phyloP scores from a whole-genome alignment of 2,329 filamentous ascomycete genomes.

The Alternaria alternata region DNA sequence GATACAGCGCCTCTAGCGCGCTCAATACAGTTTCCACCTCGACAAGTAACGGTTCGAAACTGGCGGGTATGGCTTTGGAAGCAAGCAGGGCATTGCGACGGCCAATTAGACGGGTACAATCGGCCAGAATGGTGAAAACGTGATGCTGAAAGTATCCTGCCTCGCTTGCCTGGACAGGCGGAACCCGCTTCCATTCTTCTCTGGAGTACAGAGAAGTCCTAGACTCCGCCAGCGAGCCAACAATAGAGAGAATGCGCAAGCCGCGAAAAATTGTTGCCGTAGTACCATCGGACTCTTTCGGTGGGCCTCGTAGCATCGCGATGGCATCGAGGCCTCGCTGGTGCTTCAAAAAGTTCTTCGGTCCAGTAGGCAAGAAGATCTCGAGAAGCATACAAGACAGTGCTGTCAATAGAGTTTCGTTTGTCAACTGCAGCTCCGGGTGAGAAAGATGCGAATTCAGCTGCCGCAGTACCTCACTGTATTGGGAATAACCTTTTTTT shows the following conservation, averaged over 20 bases:
- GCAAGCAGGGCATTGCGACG: conserved; percentile 17
- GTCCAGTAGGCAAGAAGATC: conserved; percentile 39
- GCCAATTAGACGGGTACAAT: conserved; percentile 31
- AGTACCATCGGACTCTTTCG: conserved; percentile 11
- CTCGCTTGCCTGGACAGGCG: conserved; percentile 17
- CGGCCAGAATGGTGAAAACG: conserved; percentile 34
- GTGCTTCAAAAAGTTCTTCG: conserved; percentile 39
- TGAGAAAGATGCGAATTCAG: conserved; percentile 31
- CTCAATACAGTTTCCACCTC: conserved; percentile 13
- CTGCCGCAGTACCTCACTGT: conserved; percentile 34
- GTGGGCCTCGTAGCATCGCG: conserved; percentile 33
- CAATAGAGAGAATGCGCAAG: conserved; percentile 34
- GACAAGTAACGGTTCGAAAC: conserved; percentile 13
- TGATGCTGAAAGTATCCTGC: conserved; percentile 26
- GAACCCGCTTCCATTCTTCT: conserved; percentile 37
- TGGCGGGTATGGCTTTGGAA: neutral
- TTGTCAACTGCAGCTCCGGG: conserved; percentile 27
- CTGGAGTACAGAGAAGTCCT: conserved; percentile 29
- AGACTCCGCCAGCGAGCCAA: conserved; percentile 30
- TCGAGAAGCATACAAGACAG: conserved; percentile 40
- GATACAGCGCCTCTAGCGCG: conserved; percentile 17
- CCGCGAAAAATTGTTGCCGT: conserved; percentile 29
- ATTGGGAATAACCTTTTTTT: conserved; percentile 31
- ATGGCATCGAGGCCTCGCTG: conserved; percentile 40
- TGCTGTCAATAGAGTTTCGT: conserved; percentile 37